Base-by-base conservation (phyloP, 2,329 filamentous ascomycete species). In the Epichloe typhina region DNA sequence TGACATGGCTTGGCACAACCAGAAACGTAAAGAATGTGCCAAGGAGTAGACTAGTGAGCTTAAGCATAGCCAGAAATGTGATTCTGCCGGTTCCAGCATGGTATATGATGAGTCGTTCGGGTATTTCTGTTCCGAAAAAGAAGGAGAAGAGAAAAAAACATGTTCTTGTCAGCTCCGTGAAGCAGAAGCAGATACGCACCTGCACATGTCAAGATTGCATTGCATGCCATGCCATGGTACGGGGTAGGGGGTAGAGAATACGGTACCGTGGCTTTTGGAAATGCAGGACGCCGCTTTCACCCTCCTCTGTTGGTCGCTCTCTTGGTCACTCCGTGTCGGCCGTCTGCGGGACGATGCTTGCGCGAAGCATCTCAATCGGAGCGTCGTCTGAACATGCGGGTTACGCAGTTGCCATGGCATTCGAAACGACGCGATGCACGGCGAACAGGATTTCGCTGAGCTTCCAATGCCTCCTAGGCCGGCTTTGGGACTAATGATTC, bases 61-160 rank as follows among this genome's bases (percentile, higher is more conserved):
- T 88, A 54, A 86, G 65, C 61, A 81, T 77, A 46, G 83, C 85
- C 44, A 91, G 68, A 56, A 85, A 83, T 6, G 81, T 78, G 33
- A 78, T 83, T 52, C 79, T 75, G 8, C 75, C 74, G 0, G 79
- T 83, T 49, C 87, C 86, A 49, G 82, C 82, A 67, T 89, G 84
- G 65, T 87, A 94, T 54, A 94, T 77, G 57, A 88, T 74, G 31
- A 90, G 62, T 13, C 70, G 70, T 55, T 79, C 73, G 0, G 80
- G 79, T 52, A 76, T 75, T 36, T 66, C 74, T 79, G 21, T 9
- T 37, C 11, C 11, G 8, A 2, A 6, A 21, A 38, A 47, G 21
- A 26, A 2, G 23, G 6, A 26, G 6, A 7, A 26, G 23, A 26
- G 0, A 7, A 23, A 44, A 17, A 31, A 31, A 12, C 6, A 19